These are phyloP conservation scores for Fraxinus angustifolia DNA, from an alignment of 305 asterid genomes.

Conservation along the genomic window DNA sequence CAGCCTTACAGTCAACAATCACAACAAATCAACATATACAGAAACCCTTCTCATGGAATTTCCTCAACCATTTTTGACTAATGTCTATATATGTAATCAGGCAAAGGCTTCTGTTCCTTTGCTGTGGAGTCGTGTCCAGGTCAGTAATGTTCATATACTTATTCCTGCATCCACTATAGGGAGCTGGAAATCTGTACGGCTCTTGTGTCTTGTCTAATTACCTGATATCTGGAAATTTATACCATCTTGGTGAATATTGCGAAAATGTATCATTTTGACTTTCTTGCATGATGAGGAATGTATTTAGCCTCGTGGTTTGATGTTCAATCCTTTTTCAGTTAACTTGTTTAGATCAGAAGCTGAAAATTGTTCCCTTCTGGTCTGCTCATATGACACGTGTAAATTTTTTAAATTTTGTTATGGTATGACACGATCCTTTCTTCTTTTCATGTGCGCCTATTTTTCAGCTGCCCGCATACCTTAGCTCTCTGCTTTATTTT, in stretches of 20 bases:
- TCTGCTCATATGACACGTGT: not conserved
- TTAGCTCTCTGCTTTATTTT: not conserved
- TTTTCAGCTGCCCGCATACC: not conserved
- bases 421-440: not conserved
- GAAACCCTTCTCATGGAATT: constrained; percentile 93
- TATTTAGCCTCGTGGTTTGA: not conserved
- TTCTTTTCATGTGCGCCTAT: not conserved
- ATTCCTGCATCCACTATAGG: not conserved
- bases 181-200: not conserved
- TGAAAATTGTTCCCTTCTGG: not conserved
- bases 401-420: not conserved
- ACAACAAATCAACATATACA: constrained; percentile 68
- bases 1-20: constrained; percentile 88
- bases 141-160: constrained; percentile 24
- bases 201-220: not conserved
- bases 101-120: constrained; percentile 96
- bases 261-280: not conserved
- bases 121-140: constrained; percentile 99
- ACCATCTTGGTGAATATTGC: not conserved
- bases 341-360: not conserved
- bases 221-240: not conserved
- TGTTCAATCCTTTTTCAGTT: not conserved
- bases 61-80: constrained; percentile 88
- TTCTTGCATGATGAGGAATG: not conserved
- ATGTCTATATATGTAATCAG: constrained; percentile 70